Evolutionary conservation across 148 eudicot genomes (phyloP), one percentile per base, ranked within the genome.

Genomic region (Agrostemma githago): DNA sequence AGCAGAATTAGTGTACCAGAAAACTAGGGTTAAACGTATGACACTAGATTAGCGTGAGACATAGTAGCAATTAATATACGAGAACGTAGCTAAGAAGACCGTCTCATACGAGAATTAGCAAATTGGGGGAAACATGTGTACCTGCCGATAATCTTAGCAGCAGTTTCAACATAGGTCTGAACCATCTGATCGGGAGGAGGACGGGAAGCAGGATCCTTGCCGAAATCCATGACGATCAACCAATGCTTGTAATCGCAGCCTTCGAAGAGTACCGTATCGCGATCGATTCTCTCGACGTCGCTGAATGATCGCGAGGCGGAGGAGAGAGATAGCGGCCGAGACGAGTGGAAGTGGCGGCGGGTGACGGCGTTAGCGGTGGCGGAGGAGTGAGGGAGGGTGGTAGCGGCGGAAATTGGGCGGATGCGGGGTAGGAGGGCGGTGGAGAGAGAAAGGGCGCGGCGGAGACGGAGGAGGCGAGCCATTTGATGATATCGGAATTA

Each of bases 231-330:
- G 37, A 86, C 88, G n/a, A 93, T 89, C 6, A 93, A 85, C 95
- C 95, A 93, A 72, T 93, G 98, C 79, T 89, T 94, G 66, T 91
- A 93, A 69, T 93, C 98, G 64, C 98, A 93, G 0, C 98, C 98
- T 73, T 91, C 98, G 68, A 94, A 94, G 4, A 94, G 81, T 15
- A 91, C 82, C 6, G 91, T 83, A 66, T 94, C 90, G 0, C 88
- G 87, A 17, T 86, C 89, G 3, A 94, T 85, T 21, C 89, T 86
- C 2, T 79, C 82, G 20, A 73, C 75, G 37, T 71, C 72, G 42
- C 79, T 77, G 72, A 66, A 60, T 2, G 77, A 59, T 38, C 85
- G 76, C 5, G 79, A 68, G 14, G 69, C 57, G 58, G 78, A 76
- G 56, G 66, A 69, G 59, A 67, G 77, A 41, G 68, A 39, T 19